phyloP scores from a whole-genome alignment of 148 eudicot genomes.

The Heliosperma pusillum region DNA sequence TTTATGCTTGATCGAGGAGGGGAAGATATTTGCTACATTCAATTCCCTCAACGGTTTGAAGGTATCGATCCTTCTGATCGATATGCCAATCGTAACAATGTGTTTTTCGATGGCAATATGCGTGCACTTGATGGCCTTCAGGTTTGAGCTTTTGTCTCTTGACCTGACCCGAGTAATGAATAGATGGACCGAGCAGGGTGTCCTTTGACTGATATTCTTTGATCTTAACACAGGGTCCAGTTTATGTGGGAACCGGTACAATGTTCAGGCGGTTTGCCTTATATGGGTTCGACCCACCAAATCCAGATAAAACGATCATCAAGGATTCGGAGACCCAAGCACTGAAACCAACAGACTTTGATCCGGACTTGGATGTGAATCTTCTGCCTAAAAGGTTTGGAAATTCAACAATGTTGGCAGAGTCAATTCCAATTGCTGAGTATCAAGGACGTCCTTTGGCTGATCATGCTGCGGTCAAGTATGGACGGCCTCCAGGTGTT shows the following conservation, averaged over 20 bases:
- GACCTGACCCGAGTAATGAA: too few relatives aligned
- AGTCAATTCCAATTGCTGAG: conserved; percentile 82
- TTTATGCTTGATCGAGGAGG: conserved; percentile 97
- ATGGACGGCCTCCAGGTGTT: conserved; percentile 54
- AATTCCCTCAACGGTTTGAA: conserved; percentile 63
- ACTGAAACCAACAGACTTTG: conserved; percentile 57
- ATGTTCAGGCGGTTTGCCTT: conserved; percentile 93
- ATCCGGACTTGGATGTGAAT: conserved; percentile 76
- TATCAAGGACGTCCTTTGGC: conserved; percentile 90
- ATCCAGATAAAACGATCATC: conserved; percentile 33
- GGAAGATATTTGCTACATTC: conserved; percentile 89
- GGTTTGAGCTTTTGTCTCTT: conserved; percentile 37
- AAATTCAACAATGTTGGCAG: conserved; percentile 69
- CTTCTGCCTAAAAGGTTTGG: conserved; percentile 82
- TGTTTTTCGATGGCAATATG: conserved; percentile 94
- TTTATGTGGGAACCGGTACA: conserved; percentile 87
- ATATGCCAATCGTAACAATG: conserved; percentile 77
- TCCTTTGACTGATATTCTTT: too few relatives aligned
- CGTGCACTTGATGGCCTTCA: conserved; percentile 93
- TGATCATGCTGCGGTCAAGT: conserved; percentile 87
- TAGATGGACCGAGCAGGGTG: too few relatives aligned
- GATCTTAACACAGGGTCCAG: conserved; percentile 55
- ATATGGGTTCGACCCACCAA: conserved; percentile 89
- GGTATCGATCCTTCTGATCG: conserved; percentile 38
- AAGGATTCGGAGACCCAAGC: conserved; percentile 42